phyloP scores from a whole-genome alignment of 1,284 basidiomycete genomes.

The Apiotrichum veenhuisii region DNA sequence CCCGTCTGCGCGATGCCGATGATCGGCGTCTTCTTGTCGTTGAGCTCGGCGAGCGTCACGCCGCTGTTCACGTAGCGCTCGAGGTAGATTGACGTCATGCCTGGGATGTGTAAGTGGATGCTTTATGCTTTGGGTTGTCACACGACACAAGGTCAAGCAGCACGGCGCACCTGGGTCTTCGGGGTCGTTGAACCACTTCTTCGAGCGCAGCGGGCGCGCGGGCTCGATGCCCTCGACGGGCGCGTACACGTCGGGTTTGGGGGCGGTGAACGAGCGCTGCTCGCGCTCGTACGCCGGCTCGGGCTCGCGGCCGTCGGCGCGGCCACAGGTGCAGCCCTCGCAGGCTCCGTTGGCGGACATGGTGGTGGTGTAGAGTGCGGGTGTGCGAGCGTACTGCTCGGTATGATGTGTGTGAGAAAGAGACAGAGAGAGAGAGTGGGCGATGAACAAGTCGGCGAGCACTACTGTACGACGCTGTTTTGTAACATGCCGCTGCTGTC shows the following conservation, averaged over 20 bases:
- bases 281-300: slow-evolving; percentile 14
- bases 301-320: slow-evolving; percentile 13
- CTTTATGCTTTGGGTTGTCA: too few relatives aligned
- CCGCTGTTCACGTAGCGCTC: slow-evolving; percentile 49
- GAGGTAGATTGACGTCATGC: slow-evolving; percentile 36
- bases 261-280: slow-evolving; percentile 38
- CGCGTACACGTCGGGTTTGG: slow-evolving; percentile 27
- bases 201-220: slow-evolving; percentile 39
- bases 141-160: too few relatives aligned
- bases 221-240: slow-evolving; percentile 31
- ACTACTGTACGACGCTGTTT: too few relatives aligned
- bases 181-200: slow-evolving; percentile 45
- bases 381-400: not conserved
- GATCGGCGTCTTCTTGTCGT: slow-evolving; percentile 74
- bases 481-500: too few relatives aligned
- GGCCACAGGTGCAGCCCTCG: slow-evolving; percentile 33
- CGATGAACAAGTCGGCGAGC: too few relatives aligned
- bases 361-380: not conserved
- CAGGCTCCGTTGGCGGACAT: slow-evolving; percentile 22
- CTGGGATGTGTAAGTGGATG: slow-evolving; percentile 13
- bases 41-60: slow-evolving; percentile 37
- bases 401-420: too few relatives aligned
- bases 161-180: slow-evolving; percentile 37
- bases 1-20: slow-evolving; percentile 68
- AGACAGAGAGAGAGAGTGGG: too few relatives aligned